Evolutionary conservation across 202 grass and related monocot species (phyloP).

Genomic region (Panicum virgatum): DNA sequence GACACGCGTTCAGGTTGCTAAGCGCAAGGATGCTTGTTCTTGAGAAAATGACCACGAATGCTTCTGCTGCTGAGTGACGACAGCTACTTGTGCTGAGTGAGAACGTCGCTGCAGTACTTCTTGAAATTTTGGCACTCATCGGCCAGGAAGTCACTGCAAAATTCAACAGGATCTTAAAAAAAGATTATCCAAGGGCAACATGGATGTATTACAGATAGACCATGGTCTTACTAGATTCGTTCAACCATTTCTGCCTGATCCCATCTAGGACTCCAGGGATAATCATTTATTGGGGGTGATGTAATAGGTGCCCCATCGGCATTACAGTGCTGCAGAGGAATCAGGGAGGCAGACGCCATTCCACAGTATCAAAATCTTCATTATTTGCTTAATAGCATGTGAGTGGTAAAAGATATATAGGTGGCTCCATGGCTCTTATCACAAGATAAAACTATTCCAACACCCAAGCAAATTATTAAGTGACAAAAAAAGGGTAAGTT

Average conservation of each 20-base stretch:
- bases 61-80: constrained; percentile 10
- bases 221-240: constrained; percentile 79
- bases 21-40: background rate
- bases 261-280: constrained; percentile 99
- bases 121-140: constrained; percentile 90
- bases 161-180: background rate
- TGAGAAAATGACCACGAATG: background rate
- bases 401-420: background rate
- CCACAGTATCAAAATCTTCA: background rate
- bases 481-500: background rate
- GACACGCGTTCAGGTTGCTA: background rate
- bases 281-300: constrained; percentile 72
- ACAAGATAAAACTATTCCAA: background rate
- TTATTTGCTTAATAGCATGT: background rate
- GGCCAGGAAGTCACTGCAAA: constrained; percentile 73
- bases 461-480: background rate
- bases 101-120: constrained; percentile 74
- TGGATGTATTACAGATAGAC: constrained; percentile 5
- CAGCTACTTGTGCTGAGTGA: constrained; percentile 45
- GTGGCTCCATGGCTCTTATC: background rate
- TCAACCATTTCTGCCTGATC: constrained; percentile 65
- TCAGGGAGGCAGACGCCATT: constrained; percentile 1
- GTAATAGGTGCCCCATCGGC: constrained; percentile 60
- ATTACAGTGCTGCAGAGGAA: constrained; percentile 73
- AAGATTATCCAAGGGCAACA: background rate